Evolutionary conservation across 768 basidiomycete species (phyloP).

Genomic region (Boletus rubescentipes): DNA sequence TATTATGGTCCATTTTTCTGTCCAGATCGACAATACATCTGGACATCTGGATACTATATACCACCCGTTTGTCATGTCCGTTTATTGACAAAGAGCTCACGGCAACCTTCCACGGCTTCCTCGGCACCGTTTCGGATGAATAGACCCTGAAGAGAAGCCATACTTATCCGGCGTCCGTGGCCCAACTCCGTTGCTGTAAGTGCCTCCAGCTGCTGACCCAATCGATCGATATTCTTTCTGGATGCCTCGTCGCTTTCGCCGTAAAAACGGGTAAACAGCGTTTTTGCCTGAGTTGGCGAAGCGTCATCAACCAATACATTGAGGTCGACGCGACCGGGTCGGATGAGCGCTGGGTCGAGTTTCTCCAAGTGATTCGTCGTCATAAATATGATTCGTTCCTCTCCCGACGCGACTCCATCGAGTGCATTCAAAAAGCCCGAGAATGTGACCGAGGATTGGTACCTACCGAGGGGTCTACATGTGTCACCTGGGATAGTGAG

Average conservation of each 20-base stretch:
- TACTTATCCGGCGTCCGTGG: conserved; percentile 69
- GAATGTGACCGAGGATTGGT: conserved; percentile 95
- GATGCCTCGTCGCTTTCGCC: conserved; percentile 42
- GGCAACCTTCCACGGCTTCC: conserved; percentile 53
- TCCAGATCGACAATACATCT: background rate
- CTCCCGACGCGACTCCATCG: conserved; percentile 96
- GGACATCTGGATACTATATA: conserved; percentile 9
- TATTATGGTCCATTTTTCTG: conserved; percentile 4
- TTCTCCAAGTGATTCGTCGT: conserved; percentile 94
- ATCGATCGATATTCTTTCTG: conserved; percentile 37
- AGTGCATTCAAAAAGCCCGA: conserved; percentile 96
- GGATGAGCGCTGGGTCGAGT: conserved; percentile 91
- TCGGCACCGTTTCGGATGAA: conserved; percentile 77
- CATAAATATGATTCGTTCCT: conserved; percentile 98
- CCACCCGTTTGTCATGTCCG: conserved; percentile 24
- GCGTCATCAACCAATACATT: conserved; percentile 85
- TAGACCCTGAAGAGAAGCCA: conserved; percentile 94
- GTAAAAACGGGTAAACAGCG: conserved; percentile 85
- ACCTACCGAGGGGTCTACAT: conserved; percentile 46
- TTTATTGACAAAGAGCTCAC: conserved; percentile 38
- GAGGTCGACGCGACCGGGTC: conserved; percentile 93
- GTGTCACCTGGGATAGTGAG: background rate
- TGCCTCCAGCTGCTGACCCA: conserved; percentile 54
- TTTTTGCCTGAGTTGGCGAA: conserved; percentile 71
- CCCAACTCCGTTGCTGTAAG: conserved; percentile 54